Evolutionary conservation across 495 filamentous ascomycete genomes (phyloP), one percentile per base, ranked within the genome.

Genomic region (Aspergillus campestris): DNA sequence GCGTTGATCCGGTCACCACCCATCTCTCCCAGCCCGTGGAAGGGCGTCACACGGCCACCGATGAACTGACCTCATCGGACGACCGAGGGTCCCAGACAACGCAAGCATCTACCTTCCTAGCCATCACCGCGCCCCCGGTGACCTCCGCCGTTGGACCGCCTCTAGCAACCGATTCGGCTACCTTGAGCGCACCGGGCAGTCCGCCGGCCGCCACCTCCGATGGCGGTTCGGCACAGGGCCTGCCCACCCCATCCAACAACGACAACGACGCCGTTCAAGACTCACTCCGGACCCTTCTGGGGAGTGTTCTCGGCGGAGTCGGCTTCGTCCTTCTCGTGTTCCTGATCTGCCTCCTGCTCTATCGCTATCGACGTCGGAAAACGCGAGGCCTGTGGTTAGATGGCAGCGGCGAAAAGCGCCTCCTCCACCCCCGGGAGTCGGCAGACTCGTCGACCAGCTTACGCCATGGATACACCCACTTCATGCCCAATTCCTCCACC

Each of bases 261-360:
- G 13, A 38, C 10, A 27, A 12, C 13, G 14, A 40, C 9, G 13
- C 15, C 10, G 38, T 40, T 24, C 18, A 24, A 24, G 18, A 24
- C n/a, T 34, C 54, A 9, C 49, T 53, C 18, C 52, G 52, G 12
- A 44, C 47, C 2, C 53, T 69, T 12, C 52, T 64, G 8, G 66
- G 61, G 5, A 52, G 55, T 28, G 33, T 57, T 1, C 13, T 69
- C 2, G 66, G 66, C 11, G 60, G 48, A 15, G 31, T 55, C 9
- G 60, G 47, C 8, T 45, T 62, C 32, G 39, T 59, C 4, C 51
- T 53, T 1, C 50, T 67, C 8, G 40, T 47, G 1, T 24, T 62
- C 5, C 36, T 60, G 2, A 51, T 55, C 24, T 52, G 47, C 35
- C 39, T 52, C 7, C 35, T 64, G 8, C 38, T 59, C 32, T 42